Evolutionary conservation across 208 protist species (phyloP), one percentile per base, ranked within the genome.

Genomic region (Phytomonas serpens): DNA sequence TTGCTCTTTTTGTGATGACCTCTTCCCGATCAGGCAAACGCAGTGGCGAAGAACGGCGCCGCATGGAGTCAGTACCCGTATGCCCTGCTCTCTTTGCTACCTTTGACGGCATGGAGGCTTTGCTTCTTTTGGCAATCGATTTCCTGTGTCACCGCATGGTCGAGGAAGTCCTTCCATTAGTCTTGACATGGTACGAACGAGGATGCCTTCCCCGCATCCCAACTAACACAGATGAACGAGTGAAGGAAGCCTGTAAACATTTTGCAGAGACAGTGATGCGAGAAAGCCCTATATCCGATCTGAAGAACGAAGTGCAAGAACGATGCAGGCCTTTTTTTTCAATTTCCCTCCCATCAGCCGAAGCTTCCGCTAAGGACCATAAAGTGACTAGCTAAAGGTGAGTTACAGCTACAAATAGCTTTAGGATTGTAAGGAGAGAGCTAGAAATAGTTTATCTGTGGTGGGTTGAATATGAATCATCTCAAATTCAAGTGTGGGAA

Each of bases 71-170:
- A 4, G 78, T 93, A 23, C 65, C 76, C 42, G 73, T 91, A 19
- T 79, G 83, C 0, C 84, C 88, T 9, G 75, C 78, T 2, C 62
- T 93, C n/a, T 77, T 87, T 51, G 80, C 78, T 34, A 74, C 70
- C 23, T 73, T 96, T 4, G 72, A 73, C 13, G 91, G 84, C 0
- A 68, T 94, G 0, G 76, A 84, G 68, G 79, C 79, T 33, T 81
- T 96, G 27, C 76, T 85, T 67, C 62, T 79, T 0, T 68, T 94
- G 1, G 78, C 87, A 5, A 62, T 65, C 11, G 82, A 93, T 61
- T 96, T 96, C 66, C 78, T 96, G 30, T 38, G 76, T 30, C 73
- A 81, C 47, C 85, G 91, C 4, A 86, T 90, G 69, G 87, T 94
- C 37, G 75, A 83, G 0, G 91, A 94, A 71, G 87, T 96, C 29